phyloP scores from a whole-genome alignment of 345 rosid genomes.

The Aegle marmelos region DNA sequence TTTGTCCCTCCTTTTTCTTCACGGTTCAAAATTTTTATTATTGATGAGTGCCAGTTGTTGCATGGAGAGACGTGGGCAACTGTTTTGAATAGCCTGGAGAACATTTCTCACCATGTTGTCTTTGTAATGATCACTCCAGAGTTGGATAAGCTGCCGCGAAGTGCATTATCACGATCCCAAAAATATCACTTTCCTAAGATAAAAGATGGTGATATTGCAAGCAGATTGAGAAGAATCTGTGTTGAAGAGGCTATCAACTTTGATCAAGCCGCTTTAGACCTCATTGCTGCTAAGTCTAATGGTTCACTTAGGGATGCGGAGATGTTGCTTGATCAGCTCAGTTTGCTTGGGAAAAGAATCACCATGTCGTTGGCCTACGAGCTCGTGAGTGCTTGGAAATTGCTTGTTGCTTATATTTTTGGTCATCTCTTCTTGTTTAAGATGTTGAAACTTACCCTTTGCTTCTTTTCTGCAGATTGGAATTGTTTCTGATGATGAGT shows the following conservation, averaged over 20 bases:
- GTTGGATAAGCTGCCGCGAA: slow-evolving; percentile 73
- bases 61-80: slow-evolving; percentile 72
- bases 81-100: slow-evolving; percentile 63
- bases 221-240: slow-evolving; percentile 66
- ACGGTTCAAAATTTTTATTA: slow-evolving; percentile 66
- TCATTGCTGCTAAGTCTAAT: slow-evolving; percentile 86
- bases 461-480: slow-evolving; percentile 61
- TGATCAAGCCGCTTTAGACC: slow-evolving; percentile 73
- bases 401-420: slow-evolving; percentile 1
- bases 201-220: slow-evolving; percentile 58
- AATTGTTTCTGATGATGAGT: slow-evolving; percentile 88
- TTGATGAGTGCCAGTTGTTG: slow-evolving; percentile 90
- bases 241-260: slow-evolving; percentile 64
- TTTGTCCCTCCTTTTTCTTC: slow-evolving; percentile 65
- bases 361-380: slow-evolving; percentile 74
- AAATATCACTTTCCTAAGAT: slow-evolving; percentile 76
- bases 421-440: neutral
- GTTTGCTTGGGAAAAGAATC: slow-evolving; percentile 81
- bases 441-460: neutral
- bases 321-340: slow-evolving; percentile 92
- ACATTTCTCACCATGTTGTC: slow-evolving; percentile 60
- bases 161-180: slow-evolving; percentile 73
- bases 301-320: slow-evolving; percentile 97
- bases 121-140: slow-evolving; percentile 82
- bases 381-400: slow-evolving; percentile 58